Evolutionary conservation across 1,139 yeast species (phyloP), one percentile per base, ranked within the genome.

Genomic region (Petasospora rhodanensis): DNA sequence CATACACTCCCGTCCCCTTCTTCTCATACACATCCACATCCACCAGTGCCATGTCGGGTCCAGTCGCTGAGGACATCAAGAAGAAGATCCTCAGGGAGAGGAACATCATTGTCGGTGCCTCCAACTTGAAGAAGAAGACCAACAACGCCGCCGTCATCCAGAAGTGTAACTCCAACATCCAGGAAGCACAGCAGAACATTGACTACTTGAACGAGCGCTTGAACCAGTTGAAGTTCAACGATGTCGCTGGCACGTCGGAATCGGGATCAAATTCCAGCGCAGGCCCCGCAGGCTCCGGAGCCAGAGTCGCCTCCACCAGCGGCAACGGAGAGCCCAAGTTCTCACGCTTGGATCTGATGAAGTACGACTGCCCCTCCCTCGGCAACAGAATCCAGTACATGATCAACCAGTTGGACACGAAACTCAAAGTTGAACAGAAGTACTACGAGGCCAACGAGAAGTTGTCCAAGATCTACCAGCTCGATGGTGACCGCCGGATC

Each of bases 371-470:
- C 48, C 96, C 96, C 1, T 84, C 95, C 2, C 65, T 91, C 49
- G 96, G 96, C n/a, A 96, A 91, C 51, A 76, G 93, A 45, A 91
- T 91, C 51, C 96, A 86, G 58, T 80, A 84, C 51, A 89, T 91
- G 97, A 70, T 91, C 37, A 96, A 87, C 59, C 95, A 87, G 57
- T 68, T 91, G 37, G 96, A 87, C 55, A 87, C 89, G 59, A 91
- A 91, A 59, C 68, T 89, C 32, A 93, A 89, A 53, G 95, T 91
- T 25, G 98, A 91, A 59, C 79, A 84, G 51, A 95, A 91, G 60
- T 91, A 89, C 60, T 79, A 81, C 49, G 93, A 80, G 43, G 97
- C 97, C 12, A 87, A 87, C 47, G 93, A 85, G 46, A 91, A 89
- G 56, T 75, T 91, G 56, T 78, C 84, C 18, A 85, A 79, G 47